Evolutionary conservation across 495 filamentous ascomycete genomes (phyloP), one percentile per base, ranked within the genome.

Genomic region (Collariella sp.): DNA sequence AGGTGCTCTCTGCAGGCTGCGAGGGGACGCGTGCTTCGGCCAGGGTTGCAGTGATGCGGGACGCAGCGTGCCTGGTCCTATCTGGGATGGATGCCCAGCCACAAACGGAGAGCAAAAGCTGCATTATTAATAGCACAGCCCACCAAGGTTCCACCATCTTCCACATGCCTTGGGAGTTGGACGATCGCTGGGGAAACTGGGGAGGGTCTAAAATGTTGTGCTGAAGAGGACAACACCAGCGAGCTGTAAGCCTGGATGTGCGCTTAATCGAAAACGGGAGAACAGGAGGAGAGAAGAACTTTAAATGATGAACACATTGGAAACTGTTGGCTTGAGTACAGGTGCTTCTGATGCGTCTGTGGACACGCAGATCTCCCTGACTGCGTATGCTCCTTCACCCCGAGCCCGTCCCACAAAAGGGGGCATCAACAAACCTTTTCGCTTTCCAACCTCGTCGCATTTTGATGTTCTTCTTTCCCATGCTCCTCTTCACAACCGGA

Each of bases 101-200:
- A 52, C 29, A 45, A n/a, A 36, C 24, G 31, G 35, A 13, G 24
- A 20, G 13, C 35, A 22, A n/a, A n/a, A 36, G 48, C 2, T 48
- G 36, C n/a, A 47, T 53, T 57, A 57, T 57, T 57, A 57, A 57
- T 57, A 57, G 49, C 23, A 42, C 22, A 44, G 29, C 46, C 56
- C 51, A n/a, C 34, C 5, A 2, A 16, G 40, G 33, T 45, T 50
- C 50, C 48, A 41, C 43, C 22, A 41, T 18, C 26, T 39, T 54
- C 29, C 50, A 43, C 38, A n/a, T 31, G 19, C 35, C 19, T 13
- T 16, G 15, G 33, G 3, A 19, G 43, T 16, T 26, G 20, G 35
- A 42, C 16, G 38, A 52, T 52, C 26, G 36, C 33, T 38, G 4
- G 34, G 31, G n/a, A 4, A 51, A 46, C 36, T 38, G 33, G 46